Base-by-base conservation (phyloP, 139 green algal genomes). In the Choricystis sp. region DNA sequence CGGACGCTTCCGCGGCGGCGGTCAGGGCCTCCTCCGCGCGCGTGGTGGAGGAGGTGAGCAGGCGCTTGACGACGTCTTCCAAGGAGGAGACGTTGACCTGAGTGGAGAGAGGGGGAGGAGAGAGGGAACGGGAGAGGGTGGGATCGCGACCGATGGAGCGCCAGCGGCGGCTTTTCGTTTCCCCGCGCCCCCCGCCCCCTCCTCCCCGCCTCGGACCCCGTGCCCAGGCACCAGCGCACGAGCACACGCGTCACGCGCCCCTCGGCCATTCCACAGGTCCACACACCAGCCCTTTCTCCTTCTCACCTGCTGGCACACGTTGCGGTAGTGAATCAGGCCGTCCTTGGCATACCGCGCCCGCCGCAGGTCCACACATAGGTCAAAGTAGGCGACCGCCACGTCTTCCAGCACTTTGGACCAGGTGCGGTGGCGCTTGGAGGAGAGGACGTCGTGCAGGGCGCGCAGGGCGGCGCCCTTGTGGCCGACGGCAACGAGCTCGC, bases 31-130 rank as follows among this genome's bases (percentile, higher is more conserved):
- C 77, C 70, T 97, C 92, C 9, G 93, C 93, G 49, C 82, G 85
- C 52, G 91, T 82, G 16, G 76, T 89, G 1, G 93, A 86, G 52
- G 86, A 81, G 68, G 96, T 86, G 57, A 99, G 75, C 73, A 97
- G 94, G 69, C 97, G 84, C 75, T 95, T 96, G 69, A 99, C 96
- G 29, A 99, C 91, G 65, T 96, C 87, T 74, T 97, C 92, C 27
- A 99, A 82, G 26, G 83, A 95, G 52, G 70, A 76, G 58, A 98
- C 91, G 71, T 97, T 99, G 23, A 83, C 16, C 40, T 52, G 40
- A 21, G 40, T 9, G 40, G 16, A 16, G 40, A 52, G 40, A 16
- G 40, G 40, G 40, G 16, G 16, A 52, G 40, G 40, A 16, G 40
- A 9, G 40, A n/a, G n/a, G n/a, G n/a, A n/a, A n/a, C n/a, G n/a